Evolutionary conservation across 1,284 basidiomycete genomes (phyloP), one percentile per base, ranked within the genome.

Genomic region (Malassezia psittaci): DNA sequence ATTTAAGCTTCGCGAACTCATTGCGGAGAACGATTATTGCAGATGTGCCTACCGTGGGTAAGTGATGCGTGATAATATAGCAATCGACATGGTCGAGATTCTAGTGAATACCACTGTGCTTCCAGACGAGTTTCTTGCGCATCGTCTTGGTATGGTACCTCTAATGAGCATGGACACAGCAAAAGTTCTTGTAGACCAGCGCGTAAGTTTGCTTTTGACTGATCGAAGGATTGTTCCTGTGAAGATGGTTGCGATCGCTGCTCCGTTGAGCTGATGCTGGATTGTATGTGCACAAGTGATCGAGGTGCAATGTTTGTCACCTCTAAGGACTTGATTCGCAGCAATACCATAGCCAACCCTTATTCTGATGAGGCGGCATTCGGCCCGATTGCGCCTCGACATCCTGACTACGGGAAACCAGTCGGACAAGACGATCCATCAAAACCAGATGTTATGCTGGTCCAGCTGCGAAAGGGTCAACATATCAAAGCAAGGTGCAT

Each of bases 101-200:
- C 81, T 86, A 61, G 82, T 83, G 54, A 99, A 99, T 75, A 93
- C 90, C 8, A 85, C 87, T 0, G 91, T 96, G 3, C 78, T 99
- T 34, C 88, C 93, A 1, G 94, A 99, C 77, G 94, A 99, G 78
- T 94, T 94, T 78, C 85, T 99, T 59, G 88, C 90, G 0, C 94
- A 99, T 76, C 83, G 94, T 42, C 79, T 99, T 21, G 94, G 94
- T 19, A 85, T 96, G 83, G 81, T 99, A 19, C 94, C 94, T 7
- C 79, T 99, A 18, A 79, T 87, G 45, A 93, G 88, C 49, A 69
- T 66, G 62, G 65, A 73, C 37, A 55, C 63, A 18, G 59, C 59
- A 16, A 63, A 66, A 40, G 68, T 63, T 38, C 51, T 74, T 39
- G 62, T 71, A 5, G 67, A 73, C 46, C 68, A 72, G 41, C 58